A percentile compares a stretch with the other conserved stretches of the same genome.
Evolutionary conservation across 2,329 filamentous ascomycete species (phyloP).

Genomic region (Penicillium sp.): DNA sequence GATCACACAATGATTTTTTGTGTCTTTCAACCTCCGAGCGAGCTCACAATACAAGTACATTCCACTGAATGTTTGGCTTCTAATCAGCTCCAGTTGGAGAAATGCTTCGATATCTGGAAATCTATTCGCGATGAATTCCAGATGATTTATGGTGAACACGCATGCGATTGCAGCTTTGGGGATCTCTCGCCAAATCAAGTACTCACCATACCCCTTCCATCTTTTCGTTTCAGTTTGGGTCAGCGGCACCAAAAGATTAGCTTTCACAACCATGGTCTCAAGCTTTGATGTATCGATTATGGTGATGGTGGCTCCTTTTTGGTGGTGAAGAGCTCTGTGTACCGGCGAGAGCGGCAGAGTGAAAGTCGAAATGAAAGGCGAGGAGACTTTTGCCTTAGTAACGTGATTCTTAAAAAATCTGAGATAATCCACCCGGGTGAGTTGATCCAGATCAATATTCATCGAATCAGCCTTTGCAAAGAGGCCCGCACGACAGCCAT

Average conservation of each 20-base stretch:
- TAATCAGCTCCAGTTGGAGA: constrained; percentile 28
- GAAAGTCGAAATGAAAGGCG: constrained; percentile 38
- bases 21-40: background rate
- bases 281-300: constrained; percentile 34
- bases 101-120: constrained; percentile 23
- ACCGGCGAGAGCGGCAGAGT: constrained; percentile 28
- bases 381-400: constrained; percentile 12
- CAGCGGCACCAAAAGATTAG: constrained; percentile 21
- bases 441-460: constrained; percentile 13
- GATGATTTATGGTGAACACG: constrained; percentile 22
- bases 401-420: constrained; percentile 27
- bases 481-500: constrained; percentile 25
- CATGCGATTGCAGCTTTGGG: constrained; percentile 28
- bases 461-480: constrained; percentile 17
- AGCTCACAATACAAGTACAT: constrained; percentile 16
- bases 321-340: constrained; percentile 29
- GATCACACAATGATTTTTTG: background rate
- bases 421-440: constrained; percentile 19
- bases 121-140: constrained; percentile 19
- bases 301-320: constrained; percentile 26
- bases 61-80: background rate
- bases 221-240: constrained; percentile 3
- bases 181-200: constrained; percentile 35
- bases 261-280: constrained; percentile 25
- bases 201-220: constrained; percentile 35